Conservation (phyloP, 495 filamentous ascomycete genomes). For the Lophiostoma macrostomum region DNA sequence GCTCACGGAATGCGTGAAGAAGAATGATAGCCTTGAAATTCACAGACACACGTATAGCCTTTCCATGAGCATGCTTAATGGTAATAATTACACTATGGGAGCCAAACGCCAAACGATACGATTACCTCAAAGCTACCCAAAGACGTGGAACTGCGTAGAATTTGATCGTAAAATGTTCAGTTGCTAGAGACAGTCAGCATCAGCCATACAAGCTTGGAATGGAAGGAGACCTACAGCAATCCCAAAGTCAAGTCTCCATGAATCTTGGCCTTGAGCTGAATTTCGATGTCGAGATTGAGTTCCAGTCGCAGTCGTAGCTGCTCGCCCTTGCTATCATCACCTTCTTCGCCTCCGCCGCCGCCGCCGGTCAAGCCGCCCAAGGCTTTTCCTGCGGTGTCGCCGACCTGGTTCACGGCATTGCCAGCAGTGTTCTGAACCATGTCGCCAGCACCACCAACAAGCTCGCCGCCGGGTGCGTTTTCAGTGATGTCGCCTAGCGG, state of each 20-base stretch:
- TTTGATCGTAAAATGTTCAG: background rate
- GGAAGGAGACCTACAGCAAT: conserved; percentile 69
- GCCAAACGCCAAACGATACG: conserved; percentile 5
- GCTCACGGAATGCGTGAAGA: too few species aligned
- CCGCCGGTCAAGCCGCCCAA: conserved; percentile 40
- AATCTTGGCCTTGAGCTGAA: conserved; percentile 88
- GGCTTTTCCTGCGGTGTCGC: conserved; percentile 41
- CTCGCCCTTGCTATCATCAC: conserved; percentile 47
- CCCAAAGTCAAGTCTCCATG: conserved; percentile 85
- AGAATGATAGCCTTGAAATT: background rate
- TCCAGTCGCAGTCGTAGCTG: conserved; percentile 76
- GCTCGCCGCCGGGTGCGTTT: conserved; percentile 41
- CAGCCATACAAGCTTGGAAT: background rate
- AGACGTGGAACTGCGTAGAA: background rate
- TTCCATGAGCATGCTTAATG: conserved; percentile 17
- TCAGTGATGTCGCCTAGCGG: conserved; percentile 43
- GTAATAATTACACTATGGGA: conserved; percentile 15
- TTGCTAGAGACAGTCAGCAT: conserved; percentile 18
- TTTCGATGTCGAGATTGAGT: conserved; percentile 83
- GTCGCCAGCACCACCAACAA: conserved; percentile 39
- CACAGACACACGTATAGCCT: conserved; percentile 12
- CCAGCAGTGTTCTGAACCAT: conserved; percentile 45
- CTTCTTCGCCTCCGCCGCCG: conserved; percentile 33
- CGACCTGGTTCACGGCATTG: conserved; percentile 39
- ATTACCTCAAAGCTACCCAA: background rate